Conservation (phyloP, 306 rosid species). For the Quercus alba region DNA sequence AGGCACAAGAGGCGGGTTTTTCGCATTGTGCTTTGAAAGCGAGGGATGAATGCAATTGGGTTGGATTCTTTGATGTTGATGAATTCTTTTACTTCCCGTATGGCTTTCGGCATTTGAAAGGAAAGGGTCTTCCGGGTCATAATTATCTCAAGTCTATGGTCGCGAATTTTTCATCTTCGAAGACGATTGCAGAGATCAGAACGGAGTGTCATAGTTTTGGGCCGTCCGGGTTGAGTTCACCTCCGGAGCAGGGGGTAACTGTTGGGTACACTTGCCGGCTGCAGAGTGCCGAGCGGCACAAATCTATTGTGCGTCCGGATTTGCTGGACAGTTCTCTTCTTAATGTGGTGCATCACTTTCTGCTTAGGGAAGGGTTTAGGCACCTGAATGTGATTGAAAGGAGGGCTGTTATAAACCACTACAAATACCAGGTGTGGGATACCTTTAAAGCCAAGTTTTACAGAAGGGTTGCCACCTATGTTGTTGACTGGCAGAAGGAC, state of each 20-base stretch:
- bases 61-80: conserved; percentile 91
- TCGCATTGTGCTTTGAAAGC: conserved; percentile 89
- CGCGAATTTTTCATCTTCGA: conserved; percentile 49
- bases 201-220: conserved; percentile 89
- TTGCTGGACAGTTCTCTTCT: conserved; percentile 65
- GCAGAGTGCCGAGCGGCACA: conserved; percentile 70
- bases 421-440: conserved; percentile 97
- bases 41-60: conserved; percentile 86
- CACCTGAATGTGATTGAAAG: conserved; percentile 47
- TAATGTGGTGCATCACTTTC: conserved; percentile 89
- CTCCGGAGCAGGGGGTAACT: conserved; percentile 66
- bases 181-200: conserved; percentile 64
- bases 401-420: conserved; percentile 68
- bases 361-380: conserved; percentile 50
- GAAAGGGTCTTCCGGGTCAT: conserved; percentile 46
- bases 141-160: conserved; percentile 51
- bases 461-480: conserved; percentile 96
- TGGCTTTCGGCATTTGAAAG: conserved; percentile 28
- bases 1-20: conserved; percentile 96
- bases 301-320: conserved; percentile 77
- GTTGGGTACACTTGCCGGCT: conserved; percentile 88
- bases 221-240: conserved; percentile 73
- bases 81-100: conserved; percentile 81
- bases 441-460: conserved; percentile 71
- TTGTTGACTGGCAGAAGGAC: conserved; percentile 90